Evolutionary conservation across 306 rosid genomes (phyloP), one percentile per base, ranked within the genome.

Genomic region (Cucurbita pepo): DNA sequence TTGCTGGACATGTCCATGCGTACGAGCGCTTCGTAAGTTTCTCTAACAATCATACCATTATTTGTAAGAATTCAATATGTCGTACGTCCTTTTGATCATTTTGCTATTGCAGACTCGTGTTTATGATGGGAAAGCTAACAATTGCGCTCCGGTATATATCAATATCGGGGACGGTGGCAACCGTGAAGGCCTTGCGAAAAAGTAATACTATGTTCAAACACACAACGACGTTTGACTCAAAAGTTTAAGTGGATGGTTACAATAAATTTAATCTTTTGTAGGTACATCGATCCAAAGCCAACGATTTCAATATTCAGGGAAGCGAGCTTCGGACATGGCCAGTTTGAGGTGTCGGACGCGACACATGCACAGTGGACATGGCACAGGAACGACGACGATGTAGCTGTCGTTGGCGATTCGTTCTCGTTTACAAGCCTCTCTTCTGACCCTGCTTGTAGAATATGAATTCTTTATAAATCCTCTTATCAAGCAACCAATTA

Each of bases 91-190:
- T 45, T 66, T 44, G 13, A 61, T 61, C 21, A 4, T 15, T 60
- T 15, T 53, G 69, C 71, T 3, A 71, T 75, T 3, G 40, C 78
- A 94, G 99, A 80, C 88, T n/a, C 89, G 88, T 2, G 96, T 94
- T 37, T 84, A 87, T 63, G 76, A 89, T 43, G 97, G 84, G 50
- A 76, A 76, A 69, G 72, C 78, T 13, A 79, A 90, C 62, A 75
- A 85, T 6, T 94, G 98, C 72, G 97, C 83, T 76, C 85, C 97
- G 0, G 83, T 90, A 12, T 40, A 89, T 80, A 87, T 94, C 66
- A 91, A 86, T 15, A 87, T 91, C 55, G 97, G 97, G 4, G 99
- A 94, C 77, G 99, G 99, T n/a, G 99, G 99, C 19, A 94, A 94
- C 81, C 86, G 88, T 18, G 98, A 94, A 86, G 98, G 97, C 53